These are phyloP conservation scores for Boletellus emodensis DNA, from an alignment of 768 basidiomycete species.

Conservation along the genomic window DNA sequence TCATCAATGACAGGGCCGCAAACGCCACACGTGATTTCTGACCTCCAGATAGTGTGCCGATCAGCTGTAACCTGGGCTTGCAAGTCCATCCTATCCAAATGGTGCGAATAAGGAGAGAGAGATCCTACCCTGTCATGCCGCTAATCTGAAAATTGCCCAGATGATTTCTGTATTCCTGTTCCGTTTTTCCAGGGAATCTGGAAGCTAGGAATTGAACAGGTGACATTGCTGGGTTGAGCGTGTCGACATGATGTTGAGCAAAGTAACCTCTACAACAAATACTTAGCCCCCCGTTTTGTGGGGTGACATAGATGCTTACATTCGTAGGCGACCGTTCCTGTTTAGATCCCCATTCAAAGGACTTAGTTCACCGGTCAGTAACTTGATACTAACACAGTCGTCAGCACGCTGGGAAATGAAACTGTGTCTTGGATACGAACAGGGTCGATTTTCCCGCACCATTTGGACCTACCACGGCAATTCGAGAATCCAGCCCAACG, in stretches of 20 bases:
- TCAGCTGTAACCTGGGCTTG: conserved; percentile 64
- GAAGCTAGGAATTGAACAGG: conserved; percentile 92
- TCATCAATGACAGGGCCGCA: conserved; percentile 77
- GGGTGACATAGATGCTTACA: conserved; percentile 47
- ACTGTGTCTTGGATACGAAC: conserved; percentile 38
- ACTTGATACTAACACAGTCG: conserved; percentile 65
- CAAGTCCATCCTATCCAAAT: neutral
- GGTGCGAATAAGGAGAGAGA: neutral
- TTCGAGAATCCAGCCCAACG: conserved; percentile 89
- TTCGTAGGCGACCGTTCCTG: conserved; percentile 86
- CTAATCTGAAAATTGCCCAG: conserved; percentile 97
- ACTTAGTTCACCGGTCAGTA: conserved; percentile 34
- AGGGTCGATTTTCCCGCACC: conserved; percentile 96
- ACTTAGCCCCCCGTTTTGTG: neutral
- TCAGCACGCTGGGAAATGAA: conserved; percentile 4
- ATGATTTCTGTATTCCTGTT: conserved; percentile 95
- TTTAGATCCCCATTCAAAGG: conserved; percentile 66
- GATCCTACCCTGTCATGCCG: conserved; percentile 82
- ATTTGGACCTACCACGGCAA: conserved; percentile 93
- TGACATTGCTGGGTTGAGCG: conserved; percentile 76
- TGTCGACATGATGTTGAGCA: conserved; percentile 95
- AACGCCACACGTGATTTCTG: conserved; percentile 97
- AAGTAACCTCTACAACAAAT: conserved; percentile 67
- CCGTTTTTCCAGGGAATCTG: conserved; percentile 89
- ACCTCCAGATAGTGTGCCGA: conserved; percentile 90